A percentile compares a stretch with the other conserved stretches of the same genome.
Evolutionary conservation across 169 alveolate genomes (phyloP).

Genomic region (Besnoitia besnoiti): DNA sequence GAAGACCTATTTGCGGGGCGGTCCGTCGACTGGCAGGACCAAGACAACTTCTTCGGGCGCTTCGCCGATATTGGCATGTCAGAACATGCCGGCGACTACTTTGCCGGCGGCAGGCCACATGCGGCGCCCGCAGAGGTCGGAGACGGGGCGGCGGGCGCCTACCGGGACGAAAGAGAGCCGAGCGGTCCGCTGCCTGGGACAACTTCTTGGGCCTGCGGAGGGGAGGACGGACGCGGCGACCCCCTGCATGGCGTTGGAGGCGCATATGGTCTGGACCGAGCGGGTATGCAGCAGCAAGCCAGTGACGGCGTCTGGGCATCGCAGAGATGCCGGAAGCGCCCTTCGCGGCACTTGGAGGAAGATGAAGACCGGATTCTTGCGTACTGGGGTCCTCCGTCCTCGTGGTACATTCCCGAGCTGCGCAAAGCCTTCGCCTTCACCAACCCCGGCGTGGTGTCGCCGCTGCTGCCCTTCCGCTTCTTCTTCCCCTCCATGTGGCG

Average conservation of each 20-base stretch:
- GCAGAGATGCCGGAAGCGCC: not conserved
- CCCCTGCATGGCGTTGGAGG: not conserved
- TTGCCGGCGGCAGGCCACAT: not conserved
- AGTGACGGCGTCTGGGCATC: not conserved
- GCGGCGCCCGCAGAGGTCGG: not conserved
- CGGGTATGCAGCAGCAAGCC: not conserved
- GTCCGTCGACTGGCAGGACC: not conserved
- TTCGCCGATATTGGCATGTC: not conserved
- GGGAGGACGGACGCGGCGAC: not conserved
- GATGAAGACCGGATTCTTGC: not conserved
- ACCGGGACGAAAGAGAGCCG: not conserved
- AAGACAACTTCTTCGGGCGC: not conserved
- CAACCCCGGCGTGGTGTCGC: not conserved
- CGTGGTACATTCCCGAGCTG: conserved; percentile 21
- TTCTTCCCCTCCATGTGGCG: conserved; percentile 43
- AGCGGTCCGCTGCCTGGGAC: not conserved
- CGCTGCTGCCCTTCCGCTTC: not conserved
- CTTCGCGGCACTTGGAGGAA: not conserved
- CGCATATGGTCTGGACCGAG: not conserved
- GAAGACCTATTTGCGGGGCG: conserved; percentile 10
- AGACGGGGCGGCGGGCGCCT: not conserved
- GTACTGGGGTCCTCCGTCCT: not conserved
- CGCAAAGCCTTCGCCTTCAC: not conserved
- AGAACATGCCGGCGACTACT: not conserved
- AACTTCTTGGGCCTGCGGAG: not conserved